Conservation (phyloP, 768 basidiomycete species). For the Collybia sp. region DNA sequence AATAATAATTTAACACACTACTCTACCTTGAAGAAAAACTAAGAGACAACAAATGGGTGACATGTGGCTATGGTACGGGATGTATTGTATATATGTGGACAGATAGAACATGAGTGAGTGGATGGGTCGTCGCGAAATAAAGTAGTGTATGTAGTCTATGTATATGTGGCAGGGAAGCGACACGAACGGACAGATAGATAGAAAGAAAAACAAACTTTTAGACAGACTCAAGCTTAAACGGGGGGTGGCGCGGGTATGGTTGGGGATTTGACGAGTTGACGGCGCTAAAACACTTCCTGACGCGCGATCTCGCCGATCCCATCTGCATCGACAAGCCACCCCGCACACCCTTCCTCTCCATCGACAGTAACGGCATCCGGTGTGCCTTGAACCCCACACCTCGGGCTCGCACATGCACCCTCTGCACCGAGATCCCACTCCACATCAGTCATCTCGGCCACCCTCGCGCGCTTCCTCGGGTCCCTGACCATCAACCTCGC, state of each 20-base stretch:
- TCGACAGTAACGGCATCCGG: slow-evolving; percentile 13
- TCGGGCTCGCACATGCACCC: slow-evolving; percentile 2
- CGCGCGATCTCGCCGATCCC: slow-evolving; percentile 23
- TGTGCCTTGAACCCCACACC: slow-evolving; percentile 8
- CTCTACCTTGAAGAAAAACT: too few relatives aligned
- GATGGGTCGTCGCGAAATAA: background rate
- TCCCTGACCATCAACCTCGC: slow-evolving; percentile 71
- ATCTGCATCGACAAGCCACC: slow-evolving; percentile 22
- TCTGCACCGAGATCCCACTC: slow-evolving; percentile 21
- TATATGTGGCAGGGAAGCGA: background rate
- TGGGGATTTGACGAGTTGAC: background rate
- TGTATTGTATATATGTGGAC: background rate
- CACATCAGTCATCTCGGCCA: slow-evolving; percentile 62
- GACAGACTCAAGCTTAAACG: background rate
- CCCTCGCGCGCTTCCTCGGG: slow-evolving; percentile 54
- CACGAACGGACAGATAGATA: background rate
- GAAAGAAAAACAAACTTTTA: background rate
- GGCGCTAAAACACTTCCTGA: slow-evolving; percentile 21
- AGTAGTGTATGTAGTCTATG: background rate
- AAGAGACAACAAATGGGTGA: background rate
- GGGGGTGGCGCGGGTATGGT: background rate
- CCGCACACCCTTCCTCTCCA: slow-evolving; percentile 15
- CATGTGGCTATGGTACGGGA: background rate
- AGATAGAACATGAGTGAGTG: background rate
- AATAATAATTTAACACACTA: too few relatives aligned